Evolutionary conservation across 768 basidiomycete genomes (phyloP).

Genomic region (Fomitopsis pulvina): DNA sequence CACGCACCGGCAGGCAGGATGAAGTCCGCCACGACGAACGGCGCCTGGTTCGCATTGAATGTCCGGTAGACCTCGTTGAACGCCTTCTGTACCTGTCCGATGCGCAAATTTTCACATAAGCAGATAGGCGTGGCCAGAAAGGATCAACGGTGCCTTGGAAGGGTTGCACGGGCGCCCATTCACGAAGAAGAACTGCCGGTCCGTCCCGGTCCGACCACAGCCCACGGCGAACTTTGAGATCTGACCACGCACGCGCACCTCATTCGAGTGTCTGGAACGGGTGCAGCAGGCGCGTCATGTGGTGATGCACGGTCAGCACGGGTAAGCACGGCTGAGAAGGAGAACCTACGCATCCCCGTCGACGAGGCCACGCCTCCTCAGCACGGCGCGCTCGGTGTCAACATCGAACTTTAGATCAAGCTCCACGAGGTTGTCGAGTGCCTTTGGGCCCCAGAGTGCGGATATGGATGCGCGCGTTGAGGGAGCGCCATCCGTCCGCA

Average conservation of each 20-base stretch:
- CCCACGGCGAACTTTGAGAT: slow-evolving; percentile 78
- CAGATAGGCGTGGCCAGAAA: not conserved
- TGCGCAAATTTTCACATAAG: not conserved
- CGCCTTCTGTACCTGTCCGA: slow-evolving; percentile 67
- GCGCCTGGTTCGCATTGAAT: slow-evolving; percentile 70
- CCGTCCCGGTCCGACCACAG: slow-evolving; percentile 69
- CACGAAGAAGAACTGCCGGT: slow-evolving; percentile 89
- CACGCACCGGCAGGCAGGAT: slow-evolving; percentile 68
- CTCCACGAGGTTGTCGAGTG: slow-evolving; percentile 67
- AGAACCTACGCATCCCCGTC: slow-evolving; percentile 12
- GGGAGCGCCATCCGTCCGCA: slow-evolving; percentile 65
- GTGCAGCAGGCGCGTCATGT: not conserved
- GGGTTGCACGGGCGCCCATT: slow-evolving; percentile 87
- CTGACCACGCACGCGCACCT: slow-evolving; percentile 64
- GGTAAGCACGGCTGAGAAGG: not conserved
- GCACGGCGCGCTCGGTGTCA: slow-evolving; percentile 49
- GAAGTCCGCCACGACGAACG: slow-evolving; percentile 82
- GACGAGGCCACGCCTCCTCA: slow-evolving; percentile 34
- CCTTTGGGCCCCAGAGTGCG: slow-evolving; percentile 81
- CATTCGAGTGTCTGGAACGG: slow-evolving; percentile 14
- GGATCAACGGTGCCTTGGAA: slow-evolving; percentile 45
- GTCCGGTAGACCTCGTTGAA: slow-evolving; percentile 91
- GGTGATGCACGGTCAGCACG: not conserved
- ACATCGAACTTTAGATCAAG: slow-evolving; percentile 68
- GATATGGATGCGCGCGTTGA: slow-evolving; percentile 59